These are phyloP conservation scores for Cymbidium sinense DNA, from an alignment of 106 monocot genomes.

Conservation along the genomic window DNA sequence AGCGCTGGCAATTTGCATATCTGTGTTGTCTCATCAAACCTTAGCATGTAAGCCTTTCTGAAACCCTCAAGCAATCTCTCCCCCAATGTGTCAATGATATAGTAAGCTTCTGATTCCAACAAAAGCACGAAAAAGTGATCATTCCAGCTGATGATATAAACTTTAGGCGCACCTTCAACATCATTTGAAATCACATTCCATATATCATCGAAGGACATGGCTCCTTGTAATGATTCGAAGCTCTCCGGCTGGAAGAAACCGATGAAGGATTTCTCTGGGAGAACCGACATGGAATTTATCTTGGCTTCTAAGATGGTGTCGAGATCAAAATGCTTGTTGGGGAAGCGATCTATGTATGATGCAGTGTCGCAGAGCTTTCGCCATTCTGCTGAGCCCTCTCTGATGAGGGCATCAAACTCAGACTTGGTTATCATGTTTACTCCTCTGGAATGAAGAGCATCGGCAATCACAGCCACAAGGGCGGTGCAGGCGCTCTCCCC, in stretches of 20 bases:
- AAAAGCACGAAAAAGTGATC: constrained; percentile 63
- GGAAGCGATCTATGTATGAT: constrained; percentile 24
- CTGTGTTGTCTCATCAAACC: constrained; percentile 15
- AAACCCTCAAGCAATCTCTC: constrained; percentile 52
- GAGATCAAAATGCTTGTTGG: constrained; percentile 61
- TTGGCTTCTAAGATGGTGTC: constrained; percentile 41
- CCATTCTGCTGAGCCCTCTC: constrained; percentile 43
- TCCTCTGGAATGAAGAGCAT: constrained; percentile 19
- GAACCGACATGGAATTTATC: constrained; percentile 21
- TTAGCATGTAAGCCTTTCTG: constrained; percentile 38
- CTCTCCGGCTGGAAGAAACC: constrained; percentile 60
- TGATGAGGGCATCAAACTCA: too few species aligned
- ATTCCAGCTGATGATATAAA: constrained; percentile 60
- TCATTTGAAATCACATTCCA: constrained; percentile 8
- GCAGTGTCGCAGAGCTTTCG: constrained; percentile 25
- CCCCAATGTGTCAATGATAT: constrained; percentile 53
- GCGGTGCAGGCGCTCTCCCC: constrained; percentile 64
- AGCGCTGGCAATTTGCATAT: constrained; percentile 15
- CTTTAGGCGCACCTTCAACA: background rate
- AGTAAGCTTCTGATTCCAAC: constrained; percentile 28
- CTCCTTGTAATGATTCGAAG: constrained; percentile 35
- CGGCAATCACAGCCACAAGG: constrained; percentile 41
- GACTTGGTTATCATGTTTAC: constrained; percentile 20
- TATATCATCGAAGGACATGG: constrained; percentile 53
- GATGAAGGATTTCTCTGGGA: constrained; percentile 35